A percentile compares a stretch with the other conserved stretches of the same genome.
These are phyloP conservation scores for Aristolochia contorta DNA, from an alignment of 164 flowering plant genomes.

Conservation along the genomic window DNA sequence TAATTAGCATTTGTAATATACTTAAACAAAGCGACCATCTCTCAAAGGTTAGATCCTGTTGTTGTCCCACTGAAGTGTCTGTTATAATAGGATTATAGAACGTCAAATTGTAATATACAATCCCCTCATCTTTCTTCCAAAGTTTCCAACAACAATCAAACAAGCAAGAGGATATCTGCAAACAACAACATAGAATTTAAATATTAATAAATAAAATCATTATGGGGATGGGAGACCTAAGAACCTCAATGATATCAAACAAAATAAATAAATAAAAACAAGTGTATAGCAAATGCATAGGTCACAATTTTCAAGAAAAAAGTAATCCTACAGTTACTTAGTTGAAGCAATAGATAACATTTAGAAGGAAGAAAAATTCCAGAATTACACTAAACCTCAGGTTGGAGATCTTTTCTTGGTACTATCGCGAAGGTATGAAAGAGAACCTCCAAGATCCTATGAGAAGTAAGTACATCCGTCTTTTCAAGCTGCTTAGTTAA, in stretches of 20 bases:
- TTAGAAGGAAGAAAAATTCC: not conserved
- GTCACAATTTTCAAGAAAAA: too few relatives aligned
- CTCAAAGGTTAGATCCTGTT: conserved; percentile 62
- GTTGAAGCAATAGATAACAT: not conserved
- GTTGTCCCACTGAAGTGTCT: too few relatives aligned
- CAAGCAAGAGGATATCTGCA: conserved; percentile 85
- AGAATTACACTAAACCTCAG: conserved; percentile 43
- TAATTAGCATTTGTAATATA: conserved; percentile 58
- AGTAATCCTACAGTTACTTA: too few relatives aligned
- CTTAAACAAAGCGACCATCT: conserved; percentile 87
- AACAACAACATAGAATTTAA: conserved; percentile 3
- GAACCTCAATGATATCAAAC: not conserved
- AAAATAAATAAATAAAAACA: too few relatives aligned
- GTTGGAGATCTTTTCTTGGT: conserved; percentile 77
- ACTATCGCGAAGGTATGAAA: conserved; percentile 84
- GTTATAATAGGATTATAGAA: too few relatives aligned
- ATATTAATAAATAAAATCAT: not conserved
- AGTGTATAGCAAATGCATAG: too few relatives aligned
- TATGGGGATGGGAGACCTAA: too few relatives aligned
- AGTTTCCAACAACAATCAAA: conserved; percentile 84
- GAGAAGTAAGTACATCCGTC: conserved; percentile 72
- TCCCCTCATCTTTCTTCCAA: conserved; percentile 94
- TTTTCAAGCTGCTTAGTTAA: conserved; percentile 78
- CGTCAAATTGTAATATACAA: conserved; percentile 55
- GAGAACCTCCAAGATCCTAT: conserved; percentile 77